Evolutionary conservation across 2,329 filamentous ascomycete genomes (phyloP).

Genomic region (Parafenestella ontariensis): DNA sequence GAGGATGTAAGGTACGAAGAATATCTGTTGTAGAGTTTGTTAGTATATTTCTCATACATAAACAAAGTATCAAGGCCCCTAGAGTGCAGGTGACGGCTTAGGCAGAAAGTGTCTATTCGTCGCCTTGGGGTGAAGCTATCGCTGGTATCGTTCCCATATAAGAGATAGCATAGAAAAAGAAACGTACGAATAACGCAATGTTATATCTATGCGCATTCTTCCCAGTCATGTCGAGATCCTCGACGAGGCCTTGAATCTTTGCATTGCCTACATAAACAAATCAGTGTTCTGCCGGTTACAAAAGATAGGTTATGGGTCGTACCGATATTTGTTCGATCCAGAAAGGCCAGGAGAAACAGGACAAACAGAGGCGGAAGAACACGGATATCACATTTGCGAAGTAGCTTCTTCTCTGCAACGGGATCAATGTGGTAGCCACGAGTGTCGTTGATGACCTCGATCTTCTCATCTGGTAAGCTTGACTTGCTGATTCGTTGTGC

Average conservation of each 20-base stretch:
- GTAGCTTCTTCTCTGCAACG: constrained; percentile 53
- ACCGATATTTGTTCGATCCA: constrained; percentile 47
- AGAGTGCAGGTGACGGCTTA: too few relatives aligned
- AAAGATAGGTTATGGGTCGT: background rate
- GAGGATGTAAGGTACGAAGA: constrained; percentile 49
- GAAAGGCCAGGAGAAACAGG: constrained; percentile 46
- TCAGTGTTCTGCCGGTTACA: background rate
- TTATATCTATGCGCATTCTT: constrained; percentile 42
- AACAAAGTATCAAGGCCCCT: too few relatives aligned
- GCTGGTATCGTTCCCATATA: too few relatives aligned
- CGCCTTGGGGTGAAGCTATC: too few relatives aligned
- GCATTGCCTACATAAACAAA: constrained; percentile 45
- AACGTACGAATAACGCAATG: constrained; percentile 46
- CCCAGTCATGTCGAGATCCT: constrained; percentile 48
- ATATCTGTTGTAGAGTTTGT: too few relatives aligned
- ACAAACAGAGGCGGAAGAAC: constrained; percentile 58
- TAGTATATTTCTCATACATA: too few relatives aligned
- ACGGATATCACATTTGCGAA: constrained; percentile 58
- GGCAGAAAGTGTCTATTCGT: too few relatives aligned
- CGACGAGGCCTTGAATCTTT: constrained; percentile 48
- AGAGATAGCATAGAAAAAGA: too few relatives aligned
- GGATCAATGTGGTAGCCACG: constrained; percentile 39
- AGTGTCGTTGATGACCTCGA: constrained; percentile 35
- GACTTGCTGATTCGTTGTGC: constrained; percentile 10
- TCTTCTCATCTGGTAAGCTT: constrained; percentile 23